Percentiles rank a stretch among this genome's conserved stretches.
phyloP scores from a whole-genome alignment of 768 basidiomycete genomes.

The Lentinula aciculospora region DNA sequence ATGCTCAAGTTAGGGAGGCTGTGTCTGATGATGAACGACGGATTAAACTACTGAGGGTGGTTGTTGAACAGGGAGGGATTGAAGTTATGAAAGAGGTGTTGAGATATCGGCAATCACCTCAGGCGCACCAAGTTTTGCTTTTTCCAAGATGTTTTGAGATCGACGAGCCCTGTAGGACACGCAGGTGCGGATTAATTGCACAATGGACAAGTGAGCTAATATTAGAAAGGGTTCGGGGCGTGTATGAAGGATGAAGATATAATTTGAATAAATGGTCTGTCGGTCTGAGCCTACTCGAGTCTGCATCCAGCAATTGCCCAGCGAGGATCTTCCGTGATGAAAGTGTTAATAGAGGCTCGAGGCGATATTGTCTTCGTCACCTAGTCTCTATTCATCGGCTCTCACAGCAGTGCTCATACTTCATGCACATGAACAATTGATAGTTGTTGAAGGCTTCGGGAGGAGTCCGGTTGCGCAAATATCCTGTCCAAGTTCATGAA shows the following conservation, averaged over 20 bases:
- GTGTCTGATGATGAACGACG: constrained; percentile 25
- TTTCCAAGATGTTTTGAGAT: constrained; percentile 45
- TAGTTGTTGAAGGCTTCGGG: too few species aligned
- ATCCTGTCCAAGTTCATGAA: too few species aligned
- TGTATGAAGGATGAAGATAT: neutral
- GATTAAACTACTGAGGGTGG: constrained; percentile 42
- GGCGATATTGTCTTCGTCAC: too few species aligned
- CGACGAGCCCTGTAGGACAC: constrained; percentile 13
- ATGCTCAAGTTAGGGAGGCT: constrained; percentile 12
- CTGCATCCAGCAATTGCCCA: too few species aligned
- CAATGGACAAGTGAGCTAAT: constrained; percentile 14
- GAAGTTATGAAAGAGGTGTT: constrained; percentile 49
- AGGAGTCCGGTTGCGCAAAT: too few species aligned
- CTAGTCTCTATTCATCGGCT: too few species aligned
- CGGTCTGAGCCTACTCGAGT: too few species aligned
- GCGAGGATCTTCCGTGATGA: too few species aligned
- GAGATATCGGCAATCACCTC: constrained; percentile 44
- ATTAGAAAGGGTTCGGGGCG: constrained; percentile 9
- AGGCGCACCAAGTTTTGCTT: constrained; percentile 25
- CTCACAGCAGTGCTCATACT: too few species aligned
- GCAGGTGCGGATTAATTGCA: constrained; percentile 14
- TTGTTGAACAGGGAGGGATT: constrained; percentile 44
- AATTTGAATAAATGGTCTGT: too few species aligned
- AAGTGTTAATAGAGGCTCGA: too few species aligned
- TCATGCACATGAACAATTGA: too few species aligned